These are phyloP conservation scores for Ophiognomonia clavigignenti-juglandacearum DNA, from an alignment of 2,329 filamentous ascomycete species.

Conservation along the genomic window DNA sequence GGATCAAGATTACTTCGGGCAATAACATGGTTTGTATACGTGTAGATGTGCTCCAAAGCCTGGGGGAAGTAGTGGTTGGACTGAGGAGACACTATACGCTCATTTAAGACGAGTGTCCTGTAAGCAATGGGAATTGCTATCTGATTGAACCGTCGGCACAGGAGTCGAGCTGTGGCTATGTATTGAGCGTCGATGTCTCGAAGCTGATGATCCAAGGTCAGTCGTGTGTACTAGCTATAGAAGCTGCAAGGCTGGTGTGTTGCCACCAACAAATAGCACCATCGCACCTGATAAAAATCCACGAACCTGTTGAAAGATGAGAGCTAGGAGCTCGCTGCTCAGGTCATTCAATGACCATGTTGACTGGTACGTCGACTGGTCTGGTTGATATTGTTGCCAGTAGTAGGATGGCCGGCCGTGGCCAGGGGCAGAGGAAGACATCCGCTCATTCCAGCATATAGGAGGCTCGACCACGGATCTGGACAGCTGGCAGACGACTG, in stretches of 20 bases:
- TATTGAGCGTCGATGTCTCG: conserved; percentile 30
- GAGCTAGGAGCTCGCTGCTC: conserved; percentile 37
- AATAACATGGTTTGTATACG: conserved; percentile 35
- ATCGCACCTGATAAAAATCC: not conserved
- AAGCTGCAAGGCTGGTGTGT: not conserved
- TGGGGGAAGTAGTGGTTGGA: conserved; percentile 28
- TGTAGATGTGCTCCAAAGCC: conserved; percentile 30
- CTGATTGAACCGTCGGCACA: conserved; percentile 35
- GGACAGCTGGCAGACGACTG: not conserved
- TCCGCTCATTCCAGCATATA: conserved; percentile 15
- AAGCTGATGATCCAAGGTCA: conserved; percentile 27
- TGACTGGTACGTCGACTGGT: conserved; percentile 18
- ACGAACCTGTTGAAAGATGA: conserved; percentile 37
- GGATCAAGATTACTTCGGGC: conserved; percentile 36
- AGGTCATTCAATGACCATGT: conserved; percentile 30
- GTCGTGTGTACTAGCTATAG: not conserved
- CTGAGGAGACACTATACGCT: conserved; percentile 29
- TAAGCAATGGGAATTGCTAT: conserved; percentile 40
- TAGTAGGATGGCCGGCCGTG: conserved; percentile 17
- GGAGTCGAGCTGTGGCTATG: conserved; percentile 29
- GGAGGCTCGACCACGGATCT: conserved; percentile 5
- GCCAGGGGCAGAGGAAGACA: conserved; percentile 19
- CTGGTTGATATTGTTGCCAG: conserved; percentile 1
- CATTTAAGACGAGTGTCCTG: conserved; percentile 32
- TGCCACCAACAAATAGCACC: conserved; percentile 1